Evolutionary conservation across 257 asterid genomes (phyloP).

Genomic region (Thymus mandschuricus): DNA sequence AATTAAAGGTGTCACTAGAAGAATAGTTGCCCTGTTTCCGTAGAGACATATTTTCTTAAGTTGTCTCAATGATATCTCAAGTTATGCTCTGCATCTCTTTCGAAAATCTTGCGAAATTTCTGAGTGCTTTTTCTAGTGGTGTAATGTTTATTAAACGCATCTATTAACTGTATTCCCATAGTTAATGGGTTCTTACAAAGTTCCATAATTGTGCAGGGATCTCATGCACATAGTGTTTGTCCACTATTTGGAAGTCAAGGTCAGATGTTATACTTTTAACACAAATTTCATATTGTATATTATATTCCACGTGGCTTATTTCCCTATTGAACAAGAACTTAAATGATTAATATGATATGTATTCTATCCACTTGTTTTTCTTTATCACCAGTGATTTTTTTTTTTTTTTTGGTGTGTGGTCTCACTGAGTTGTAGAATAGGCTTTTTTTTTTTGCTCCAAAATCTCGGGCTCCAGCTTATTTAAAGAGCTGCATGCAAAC

Average conservation of each 20-base stretch:
- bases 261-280: conserved; percentile 37
- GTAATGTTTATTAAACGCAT: conserved; percentile 18
- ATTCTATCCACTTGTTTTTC: conserved; percentile 7
- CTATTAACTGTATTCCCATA: not conserved
- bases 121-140: conserved; percentile 20
- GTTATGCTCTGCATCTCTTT: conserved; percentile 16
- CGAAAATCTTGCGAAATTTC: conserved; percentile 10
- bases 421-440: conserved; percentile 12
- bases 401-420: conserved; percentile 18
- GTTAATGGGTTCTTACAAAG: conserved; percentile 38
- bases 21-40: conserved; percentile 2
- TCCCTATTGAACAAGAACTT: not conserved
- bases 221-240: conserved; percentile 95
- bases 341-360: conserved; percentile 8
- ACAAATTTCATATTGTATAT: not conserved
- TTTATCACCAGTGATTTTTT: conserved; percentile 16
- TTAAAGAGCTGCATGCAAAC: conserved; percentile 21
- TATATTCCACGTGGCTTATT: not conserved
- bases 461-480: not conserved
- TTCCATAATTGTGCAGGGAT: conserved; percentile 74
- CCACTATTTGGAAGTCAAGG: conserved; percentile 99
- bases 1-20: conserved; percentile 16
- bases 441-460: conserved; percentile 3
- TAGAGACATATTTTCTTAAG: not conserved
- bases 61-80: conserved; percentile 18